A percentile compares a stretch with the other conserved stretches of the same genome.
Conservation (phyloP, 129 eudicot genomes). For the Flaveria ramosissima region DNA sequence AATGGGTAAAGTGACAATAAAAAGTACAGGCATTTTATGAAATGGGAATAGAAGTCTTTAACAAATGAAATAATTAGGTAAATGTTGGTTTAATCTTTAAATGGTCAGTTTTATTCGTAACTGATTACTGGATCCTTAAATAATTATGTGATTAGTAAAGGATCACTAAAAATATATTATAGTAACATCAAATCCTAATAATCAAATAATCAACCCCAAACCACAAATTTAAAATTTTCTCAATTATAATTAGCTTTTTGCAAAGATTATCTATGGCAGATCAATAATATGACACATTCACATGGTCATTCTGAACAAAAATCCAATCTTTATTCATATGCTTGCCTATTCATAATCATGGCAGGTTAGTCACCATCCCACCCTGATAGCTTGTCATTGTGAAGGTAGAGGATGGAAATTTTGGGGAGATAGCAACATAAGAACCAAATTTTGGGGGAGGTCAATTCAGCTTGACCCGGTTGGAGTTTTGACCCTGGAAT, state of each 20-base stretch:
- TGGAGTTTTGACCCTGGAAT: slow-evolving; percentile 56
- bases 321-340: not conserved
- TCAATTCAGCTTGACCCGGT: slow-evolving; percentile 66
- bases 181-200: not conserved
- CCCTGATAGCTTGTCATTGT: slow-evolving; percentile 54
- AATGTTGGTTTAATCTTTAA: not conserved
- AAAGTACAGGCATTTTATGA: not conserved
- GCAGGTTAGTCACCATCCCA: slow-evolving; percentile 62
- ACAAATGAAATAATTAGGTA: not conserved
- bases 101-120: not conserved
- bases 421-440: slow-evolving; percentile 53
- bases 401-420: slow-evolving; percentile 67
- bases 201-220: not conserved
- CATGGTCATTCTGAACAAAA: not conserved
- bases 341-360: slow-evolving; percentile 11
- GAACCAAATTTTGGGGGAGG: slow-evolving; percentile 58
- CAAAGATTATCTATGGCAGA: not conserved
- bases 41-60: not conserved
- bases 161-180: not conserved
- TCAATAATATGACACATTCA: not conserved
- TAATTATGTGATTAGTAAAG: not conserved
- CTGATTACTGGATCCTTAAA: slow-evolving; percentile 10
- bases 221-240: not conserved
- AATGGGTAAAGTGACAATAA: not conserved
- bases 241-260: not conserved